Evolutionary conservation across 192 early-diverging fungal species (phyloP), one percentile per base, ranked within the genome.

Genomic region (Coemansia sp.): DNA sequence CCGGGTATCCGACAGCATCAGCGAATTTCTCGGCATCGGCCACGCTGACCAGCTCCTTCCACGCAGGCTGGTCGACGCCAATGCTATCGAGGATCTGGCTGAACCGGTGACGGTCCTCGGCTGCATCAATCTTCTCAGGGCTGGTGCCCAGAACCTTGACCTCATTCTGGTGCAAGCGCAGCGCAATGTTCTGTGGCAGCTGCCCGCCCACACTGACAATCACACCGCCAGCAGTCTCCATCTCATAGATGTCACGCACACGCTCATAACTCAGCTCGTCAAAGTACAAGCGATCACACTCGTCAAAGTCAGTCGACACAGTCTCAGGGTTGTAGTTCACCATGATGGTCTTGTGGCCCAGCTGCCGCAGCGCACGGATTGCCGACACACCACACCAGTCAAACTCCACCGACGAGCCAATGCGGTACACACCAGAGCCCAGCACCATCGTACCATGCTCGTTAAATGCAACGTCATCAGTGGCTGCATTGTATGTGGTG

Each of bases 271-370:
- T 87, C 49, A 98, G 83, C 71, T 96, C 92, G 78, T 98, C 96
- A 84, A 96, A 98, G 87, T 98, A 98, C n/a, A 98, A 85, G 41
- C 96, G 89, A 60, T 98, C 94, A 75, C 92, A 93, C 81, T 98
- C 96, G 82, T 96, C 96, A 71, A 94, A 98, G 74, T 98, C 96
- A 22, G 96, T 96, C 14, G 94, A 96, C 22, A 98, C 96, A 1
- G 96, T 98, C 75, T 98, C 96, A 13, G 96, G 96, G 75, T 98
- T 98, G 86, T 98, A 98, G 81, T 98, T 98, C 64, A 98, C 88
- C 94, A 96, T 97, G 16, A 98, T 83, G 1, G 96, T 98, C 69
- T 88, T 88, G 66, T 86, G 84, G 54, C 92, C 92, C 26, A 91
- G 66, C 32, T 85, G 69, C 27, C 92, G 89, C 11, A 98, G 85